Base-by-base conservation (phyloP, 345 rosid species). In the Aurinia saxatilis region DNA sequence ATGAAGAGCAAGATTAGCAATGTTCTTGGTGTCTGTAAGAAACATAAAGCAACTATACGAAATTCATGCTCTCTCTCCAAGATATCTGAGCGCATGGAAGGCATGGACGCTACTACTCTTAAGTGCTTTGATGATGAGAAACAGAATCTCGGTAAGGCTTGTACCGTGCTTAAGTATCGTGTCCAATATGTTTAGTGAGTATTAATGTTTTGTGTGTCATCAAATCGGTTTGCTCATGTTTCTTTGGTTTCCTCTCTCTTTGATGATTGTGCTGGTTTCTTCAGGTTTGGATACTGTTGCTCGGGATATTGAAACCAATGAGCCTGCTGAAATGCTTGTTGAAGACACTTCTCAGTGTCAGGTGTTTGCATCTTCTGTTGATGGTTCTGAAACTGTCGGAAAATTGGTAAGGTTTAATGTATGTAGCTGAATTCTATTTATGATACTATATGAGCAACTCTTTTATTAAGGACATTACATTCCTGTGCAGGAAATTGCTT, bases 1-100 rank as follows among this genome's bases (percentile, higher is more conserved):
- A 71, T 71, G 75, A 71, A 71, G 62, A 65, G 71, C 66, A 71
- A 71, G 48, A 71, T 60, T 36, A 65, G 66, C 66, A 71, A 71
- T 44, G 50, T 47, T 71, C 75, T 71, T 44, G 75, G 75, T 50
- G 75, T 71, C 44, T 58, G 56, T 65, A 71, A 71, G 56, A 71
- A 71, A 65, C 75, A 37, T 50, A 71, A 65, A 57, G 5, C 71
- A 35, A 57, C 60, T 42, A 17, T 13, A 18, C 65, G 55, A 64
- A 50, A 8, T 3, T 55, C 71, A 2, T 50, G 16, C 57, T 37
- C 71, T 57, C 33, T 64, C 0, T 51, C 66, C 57, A 64, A 71
- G 37, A 0, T 57, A 51, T 65, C 70, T 29, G 71, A 9, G 21
- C 66, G 30, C 60, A 10, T 65, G 19, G 71, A 65, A 57, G 38